phyloP scores from a whole-genome alignment of 768 basidiomycete genomes.

The Leccinum incarnatum region DNA sequence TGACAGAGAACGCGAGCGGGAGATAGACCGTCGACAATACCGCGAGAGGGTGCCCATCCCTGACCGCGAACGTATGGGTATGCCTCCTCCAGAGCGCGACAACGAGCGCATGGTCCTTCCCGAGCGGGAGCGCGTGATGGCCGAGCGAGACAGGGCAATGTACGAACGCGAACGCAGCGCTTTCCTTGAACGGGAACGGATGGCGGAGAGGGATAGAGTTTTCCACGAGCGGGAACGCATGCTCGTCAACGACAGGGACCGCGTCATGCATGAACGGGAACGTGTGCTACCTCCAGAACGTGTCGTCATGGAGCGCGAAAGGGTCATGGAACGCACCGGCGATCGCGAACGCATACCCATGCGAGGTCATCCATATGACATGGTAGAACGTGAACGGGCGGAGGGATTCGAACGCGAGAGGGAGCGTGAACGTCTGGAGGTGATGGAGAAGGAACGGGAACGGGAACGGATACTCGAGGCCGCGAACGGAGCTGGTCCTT shows the following conservation, averaged over 20 bases:
- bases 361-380: slow-evolving; percentile 21
- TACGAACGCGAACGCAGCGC: slow-evolving; percentile 27
- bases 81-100: slow-evolving; percentile 23
- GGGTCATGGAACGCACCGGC: slow-evolving; percentile 18
- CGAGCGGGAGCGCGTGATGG: slow-evolving; percentile 25
- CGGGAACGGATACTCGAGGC: slow-evolving; percentile 14
- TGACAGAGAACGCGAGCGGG: slow-evolving; percentile 26
- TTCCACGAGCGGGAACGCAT: slow-evolving; percentile 25
- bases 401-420: slow-evolving; percentile 34
- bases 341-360: slow-evolving; percentile 27
- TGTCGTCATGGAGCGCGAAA: slow-evolving; percentile 21
- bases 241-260: slow-evolving; percentile 24
- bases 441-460: slow-evolving; percentile 29
- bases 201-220: slow-evolving; percentile 21
- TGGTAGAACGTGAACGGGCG: slow-evolving; percentile 27
- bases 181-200: slow-evolving; percentile 23
- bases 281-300: slow-evolving; percentile 19
- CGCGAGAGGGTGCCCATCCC: slow-evolving; percentile 21
- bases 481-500: slow-evolving; percentile 5
- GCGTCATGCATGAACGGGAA: slow-evolving; percentile 24
- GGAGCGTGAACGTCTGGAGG: slow-evolving; percentile 31
- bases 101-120: slow-evolving; percentile 14
- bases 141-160: slow-evolving; percentile 21
- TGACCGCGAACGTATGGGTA: slow-evolving; percentile 14
- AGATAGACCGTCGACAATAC: slow-evolving; percentile 27